A percentile compares a stretch with the other conserved stretches of the same genome.
These are phyloP conservation scores for Thelonectria discophora DNA, from an alignment of 2,329 filamentous ascomycete species.

Conservation along the genomic window DNA sequence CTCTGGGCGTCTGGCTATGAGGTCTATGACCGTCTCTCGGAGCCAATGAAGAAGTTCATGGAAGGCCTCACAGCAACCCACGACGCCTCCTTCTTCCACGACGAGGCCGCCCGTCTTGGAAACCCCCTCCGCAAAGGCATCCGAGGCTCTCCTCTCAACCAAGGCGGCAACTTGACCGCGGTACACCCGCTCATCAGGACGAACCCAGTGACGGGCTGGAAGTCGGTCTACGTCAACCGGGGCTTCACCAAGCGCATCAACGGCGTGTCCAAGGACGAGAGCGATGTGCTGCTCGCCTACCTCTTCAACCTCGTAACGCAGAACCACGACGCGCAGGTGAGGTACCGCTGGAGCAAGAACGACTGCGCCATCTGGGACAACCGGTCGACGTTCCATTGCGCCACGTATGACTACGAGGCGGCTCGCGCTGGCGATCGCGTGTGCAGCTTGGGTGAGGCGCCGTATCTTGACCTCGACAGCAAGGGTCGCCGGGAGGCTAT, in stretches of 20 bases:
- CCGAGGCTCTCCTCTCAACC: constrained; percentile 66
- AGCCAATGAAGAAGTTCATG: constrained; percentile 56
- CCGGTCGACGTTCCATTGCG: constrained; percentile 58
- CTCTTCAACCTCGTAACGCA: constrained; percentile 58
- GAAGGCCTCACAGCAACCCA: constrained; percentile 59
- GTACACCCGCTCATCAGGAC: constrained; percentile 65
- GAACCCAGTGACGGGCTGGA: constrained; percentile 69
- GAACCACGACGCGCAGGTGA: constrained; percentile 67
- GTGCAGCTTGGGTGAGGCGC: constrained; percentile 54
- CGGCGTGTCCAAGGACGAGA: constrained; percentile 63
- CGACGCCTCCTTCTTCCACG: constrained; percentile 59
- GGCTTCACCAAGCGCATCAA: constrained; percentile 65
- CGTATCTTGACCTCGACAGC: constrained; percentile 51
- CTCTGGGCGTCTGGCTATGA: constrained; percentile 72
- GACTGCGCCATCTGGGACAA: constrained; percentile 75
- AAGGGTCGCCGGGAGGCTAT: constrained; percentile 52
- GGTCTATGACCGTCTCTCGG: constrained; percentile 63
- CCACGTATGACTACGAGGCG: constrained; percentile 68
- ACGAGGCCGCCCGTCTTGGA: constrained; percentile 58
- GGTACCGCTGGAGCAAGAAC: constrained; percentile 62
- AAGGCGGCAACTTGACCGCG: constrained; percentile 60
- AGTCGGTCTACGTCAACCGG: constrained; percentile 60
- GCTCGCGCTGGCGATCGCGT: constrained; percentile 54
- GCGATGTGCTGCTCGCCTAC: constrained; percentile 59
- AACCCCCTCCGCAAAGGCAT: constrained; percentile 54